These are phyloP conservation scores for Neohortaea acidophila DNA, from an alignment of 495 filamentous ascomycete genomes.

Conservation along the genomic window DNA sequence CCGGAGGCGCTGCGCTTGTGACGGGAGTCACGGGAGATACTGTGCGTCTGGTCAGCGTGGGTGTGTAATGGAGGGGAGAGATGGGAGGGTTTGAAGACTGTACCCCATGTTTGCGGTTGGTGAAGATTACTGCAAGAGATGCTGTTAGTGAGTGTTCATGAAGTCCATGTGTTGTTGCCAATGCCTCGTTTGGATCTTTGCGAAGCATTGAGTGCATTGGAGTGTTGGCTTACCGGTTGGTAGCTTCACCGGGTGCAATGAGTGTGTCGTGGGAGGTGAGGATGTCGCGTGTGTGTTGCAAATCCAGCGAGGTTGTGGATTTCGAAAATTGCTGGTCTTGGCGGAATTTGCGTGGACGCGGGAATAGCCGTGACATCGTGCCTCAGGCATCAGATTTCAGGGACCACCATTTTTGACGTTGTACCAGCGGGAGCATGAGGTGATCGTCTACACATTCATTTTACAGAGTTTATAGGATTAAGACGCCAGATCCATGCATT, in stretches of 20 bases:
- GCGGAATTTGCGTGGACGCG: no score
- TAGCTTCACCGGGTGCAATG: slow-evolving; percentile 6
- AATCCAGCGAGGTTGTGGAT: no score
- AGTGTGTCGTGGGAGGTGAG: slow-evolving; percentile 2
- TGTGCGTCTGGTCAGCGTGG: slow-evolving; percentile 20
- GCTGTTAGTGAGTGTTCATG: background rate
- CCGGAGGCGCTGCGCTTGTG: slow-evolving; percentile 97
- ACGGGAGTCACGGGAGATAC: slow-evolving; percentile 96
- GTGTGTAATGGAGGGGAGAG: background rate
- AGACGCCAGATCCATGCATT: no score
- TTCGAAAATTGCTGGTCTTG: no score
- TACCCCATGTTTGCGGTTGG: slow-evolving; percentile 68
- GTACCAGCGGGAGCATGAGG: no score
- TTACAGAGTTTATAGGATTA: no score
- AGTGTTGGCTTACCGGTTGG: slow-evolving; percentile 5
- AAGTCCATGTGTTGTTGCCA: background rate
- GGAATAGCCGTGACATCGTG: no score
- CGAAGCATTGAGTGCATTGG: background rate
- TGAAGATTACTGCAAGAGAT: slow-evolving; percentile 35
- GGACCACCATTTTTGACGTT: no score
- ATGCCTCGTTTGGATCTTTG: background rate
- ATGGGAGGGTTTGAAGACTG: slow-evolving; percentile 6
- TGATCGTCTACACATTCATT: no score
- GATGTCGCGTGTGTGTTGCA: slow-evolving; percentile 2
- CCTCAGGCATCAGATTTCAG: no score